Evolutionary conservation across 1,139 yeast genomes (phyloP).

Genomic region (Hanseniaspora sp.): DNA sequence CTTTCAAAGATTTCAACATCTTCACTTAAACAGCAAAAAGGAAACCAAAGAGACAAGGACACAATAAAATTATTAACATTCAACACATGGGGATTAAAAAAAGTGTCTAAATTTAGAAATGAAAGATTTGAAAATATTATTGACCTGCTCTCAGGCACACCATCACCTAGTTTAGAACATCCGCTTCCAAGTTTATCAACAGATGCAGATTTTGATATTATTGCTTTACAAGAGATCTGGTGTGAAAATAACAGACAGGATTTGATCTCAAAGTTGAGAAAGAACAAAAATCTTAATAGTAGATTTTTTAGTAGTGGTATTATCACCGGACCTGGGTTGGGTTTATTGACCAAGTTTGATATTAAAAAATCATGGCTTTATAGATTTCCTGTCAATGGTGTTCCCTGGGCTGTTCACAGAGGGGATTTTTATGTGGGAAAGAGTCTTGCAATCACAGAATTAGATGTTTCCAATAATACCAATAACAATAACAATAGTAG

Average conservation of each 20-base stretch:
- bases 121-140: slow-evolving; percentile 67
- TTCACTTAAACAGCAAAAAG: background rate
- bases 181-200: slow-evolving; percentile 1
- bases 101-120: slow-evolving; percentile 56
- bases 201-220: slow-evolving; percentile 55
- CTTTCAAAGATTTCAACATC: background rate
- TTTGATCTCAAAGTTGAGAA: slow-evolving; percentile 38
- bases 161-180: background rate
- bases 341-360: slow-evolving; percentile 72
- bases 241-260: slow-evolving; percentile 70
- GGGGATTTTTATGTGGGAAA: slow-evolving; percentile 99
- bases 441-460: slow-evolving; percentile 58
- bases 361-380: slow-evolving; percentile 67
- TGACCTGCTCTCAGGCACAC: slow-evolving; percentile 40
- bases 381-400: slow-evolving; percentile 82
- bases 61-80: slow-evolving; percentile 45
- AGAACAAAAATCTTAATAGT: slow-evolving; percentile 41
- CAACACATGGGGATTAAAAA: slow-evolving; percentile 85
- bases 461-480: slow-evolving; percentile 15
- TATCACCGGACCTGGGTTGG: slow-evolving; percentile 86
- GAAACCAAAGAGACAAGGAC: background rate
- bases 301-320: slow-evolving; percentile 75
- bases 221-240: slow-evolving; percentile 93
- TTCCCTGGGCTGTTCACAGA: slow-evolving; percentile 83
- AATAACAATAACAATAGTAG: no score